These are phyloP conservation scores for Schwanniomyces sp. DNA, from an alignment of 805 yeast genomes.

Conservation along the genomic window DNA sequence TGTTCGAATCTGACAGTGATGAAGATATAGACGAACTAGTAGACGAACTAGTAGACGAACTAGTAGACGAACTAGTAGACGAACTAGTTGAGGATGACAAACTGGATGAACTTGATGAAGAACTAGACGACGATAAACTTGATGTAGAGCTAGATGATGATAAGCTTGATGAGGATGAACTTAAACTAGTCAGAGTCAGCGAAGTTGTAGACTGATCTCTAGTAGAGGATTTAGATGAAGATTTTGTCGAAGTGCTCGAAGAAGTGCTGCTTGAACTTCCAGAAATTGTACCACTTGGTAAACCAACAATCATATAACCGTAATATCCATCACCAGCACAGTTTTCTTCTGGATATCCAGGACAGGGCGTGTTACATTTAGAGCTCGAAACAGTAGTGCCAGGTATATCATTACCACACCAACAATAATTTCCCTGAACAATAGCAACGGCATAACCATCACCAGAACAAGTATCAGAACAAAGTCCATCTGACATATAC, in stretches of 20 bases:
- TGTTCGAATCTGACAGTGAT: not conserved
- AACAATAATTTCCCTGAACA: conserved; percentile 51
- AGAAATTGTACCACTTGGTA: conserved; percentile 12
- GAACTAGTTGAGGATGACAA: conserved; percentile 10
- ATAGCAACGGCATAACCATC: conserved; percentile 53
- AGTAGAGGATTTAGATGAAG: not conserved
- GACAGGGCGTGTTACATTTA: conserved; percentile 42
- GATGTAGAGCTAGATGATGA: conserved; percentile 9
- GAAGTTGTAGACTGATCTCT: conserved; percentile 8
- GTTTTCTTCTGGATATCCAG: conserved; percentile 42
- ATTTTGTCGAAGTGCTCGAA: too few species aligned
- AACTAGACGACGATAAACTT: conserved; percentile 15
- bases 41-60: conserved; percentile 15
- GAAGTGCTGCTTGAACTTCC: conserved; percentile 3
- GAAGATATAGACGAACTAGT: conserved; percentile 9
- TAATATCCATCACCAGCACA: conserved; percentile 48
- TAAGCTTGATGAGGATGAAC: conserved; percentile 16
- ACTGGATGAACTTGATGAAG: conserved; percentile 21
- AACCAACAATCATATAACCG: conserved; percentile 49
- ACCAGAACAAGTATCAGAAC: conserved; percentile 44
- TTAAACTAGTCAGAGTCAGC: conserved; percentile 21
- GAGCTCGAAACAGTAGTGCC: conserved; percentile 30
- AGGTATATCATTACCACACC: conserved; percentile 62
- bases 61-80: conserved; percentile 13
- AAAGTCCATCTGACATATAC: conserved; percentile 51